Conservation (phyloP, 2,329 filamentous ascomycete species). For the Leptographium radiaticola region DNA sequence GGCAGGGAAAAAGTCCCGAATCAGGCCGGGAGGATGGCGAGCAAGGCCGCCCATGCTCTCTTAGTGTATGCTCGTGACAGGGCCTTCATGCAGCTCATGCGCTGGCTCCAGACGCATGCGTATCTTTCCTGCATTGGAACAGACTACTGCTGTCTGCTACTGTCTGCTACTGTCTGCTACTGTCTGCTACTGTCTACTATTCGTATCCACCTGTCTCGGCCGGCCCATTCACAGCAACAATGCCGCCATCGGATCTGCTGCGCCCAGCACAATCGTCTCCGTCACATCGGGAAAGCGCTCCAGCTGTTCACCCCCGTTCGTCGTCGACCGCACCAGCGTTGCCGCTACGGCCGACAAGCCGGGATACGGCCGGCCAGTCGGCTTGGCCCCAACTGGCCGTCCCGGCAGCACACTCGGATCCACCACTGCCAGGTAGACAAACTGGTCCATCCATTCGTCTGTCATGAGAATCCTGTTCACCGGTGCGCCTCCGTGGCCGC, state of each 20-base stretch:
- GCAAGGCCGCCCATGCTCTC: neutral
- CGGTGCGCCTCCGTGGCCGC: too few relatives aligned
- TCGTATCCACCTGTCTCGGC: neutral
- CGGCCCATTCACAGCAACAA: neutral
- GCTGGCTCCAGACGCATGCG: conserved; percentile 1
- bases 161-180: neutral
- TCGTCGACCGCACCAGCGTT: neutral
- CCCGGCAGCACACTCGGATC: neutral
- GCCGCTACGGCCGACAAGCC: neutral
- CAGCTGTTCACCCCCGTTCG: neutral
- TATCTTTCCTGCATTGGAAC: neutral
- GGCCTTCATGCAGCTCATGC: conserved; percentile 2
- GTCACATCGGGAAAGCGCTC: neutral
- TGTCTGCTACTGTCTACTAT: neutral
- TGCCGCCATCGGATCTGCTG: neutral
- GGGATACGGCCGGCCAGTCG: neutral
- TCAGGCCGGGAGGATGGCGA: neutral
- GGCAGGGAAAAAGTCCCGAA: neutral
- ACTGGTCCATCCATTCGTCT: neutral
- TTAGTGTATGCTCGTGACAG: conserved; percentile 1
- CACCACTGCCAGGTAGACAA: neutral
- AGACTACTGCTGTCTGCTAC: neutral
- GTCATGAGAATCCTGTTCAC: neutral
- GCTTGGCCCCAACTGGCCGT: neutral
- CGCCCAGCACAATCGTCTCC: neutral